Percentiles rank a stretch among this genome's conserved stretches.
phyloP scores from a whole-genome alignment of 768 basidiomycete genomes.

The Hygrocybe coccinea region DNA sequence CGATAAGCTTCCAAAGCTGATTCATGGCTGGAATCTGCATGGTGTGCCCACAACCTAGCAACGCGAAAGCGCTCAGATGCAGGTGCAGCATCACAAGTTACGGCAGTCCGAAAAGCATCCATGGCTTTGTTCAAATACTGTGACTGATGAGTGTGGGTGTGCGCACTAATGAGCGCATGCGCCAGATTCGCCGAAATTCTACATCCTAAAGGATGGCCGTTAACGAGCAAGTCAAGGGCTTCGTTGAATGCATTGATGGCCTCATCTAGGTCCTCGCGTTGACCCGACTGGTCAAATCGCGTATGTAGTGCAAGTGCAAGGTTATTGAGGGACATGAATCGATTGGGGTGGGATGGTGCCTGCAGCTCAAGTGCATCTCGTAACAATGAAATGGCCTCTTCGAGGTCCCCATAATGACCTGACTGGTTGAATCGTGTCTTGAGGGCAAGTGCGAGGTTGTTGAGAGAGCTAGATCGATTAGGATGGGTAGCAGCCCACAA shows the following conservation, averaged over 20 bases:
- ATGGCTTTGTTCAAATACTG: slow-evolving; percentile 20
- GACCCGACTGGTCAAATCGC: slow-evolving; percentile 17
- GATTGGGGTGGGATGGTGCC: slow-evolving; percentile 9
- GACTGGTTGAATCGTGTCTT: slow-evolving; percentile 13
- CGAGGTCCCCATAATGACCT: slow-evolving; percentile 9
- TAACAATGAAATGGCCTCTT: slow-evolving; percentile 8
- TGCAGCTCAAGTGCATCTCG: slow-evolving; percentile 2
- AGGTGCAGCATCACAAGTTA: slow-evolving; percentile 3
- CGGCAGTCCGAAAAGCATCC: slow-evolving; percentile 18
- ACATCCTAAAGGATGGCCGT: slow-evolving; percentile 14
- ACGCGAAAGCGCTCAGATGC: slow-evolving; percentile 8
- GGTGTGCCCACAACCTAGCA: background rate
- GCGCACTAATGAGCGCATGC: background rate
- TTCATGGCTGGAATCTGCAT: slow-evolving; percentile 8
- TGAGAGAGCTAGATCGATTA: slow-evolving; percentile 9
- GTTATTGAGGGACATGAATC: slow-evolving; percentile 6
- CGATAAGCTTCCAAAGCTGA: too few species aligned
- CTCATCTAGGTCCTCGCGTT: slow-evolving; percentile 19
- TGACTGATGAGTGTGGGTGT: background rate
- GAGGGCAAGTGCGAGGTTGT: slow-evolving; percentile 19
- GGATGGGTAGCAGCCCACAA: slow-evolving; percentile 13
- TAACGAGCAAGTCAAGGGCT: slow-evolving; percentile 9
- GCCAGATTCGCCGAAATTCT: slow-evolving; percentile 1
- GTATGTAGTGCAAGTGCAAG: slow-evolving; percentile 20
- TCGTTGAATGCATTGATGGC: slow-evolving; percentile 19